A percentile compares a stretch with the other conserved stretches of the same genome.
Evolutionary conservation across 345 rosid species (phyloP).

Genomic region (Melaleuca alternifolia): DNA sequence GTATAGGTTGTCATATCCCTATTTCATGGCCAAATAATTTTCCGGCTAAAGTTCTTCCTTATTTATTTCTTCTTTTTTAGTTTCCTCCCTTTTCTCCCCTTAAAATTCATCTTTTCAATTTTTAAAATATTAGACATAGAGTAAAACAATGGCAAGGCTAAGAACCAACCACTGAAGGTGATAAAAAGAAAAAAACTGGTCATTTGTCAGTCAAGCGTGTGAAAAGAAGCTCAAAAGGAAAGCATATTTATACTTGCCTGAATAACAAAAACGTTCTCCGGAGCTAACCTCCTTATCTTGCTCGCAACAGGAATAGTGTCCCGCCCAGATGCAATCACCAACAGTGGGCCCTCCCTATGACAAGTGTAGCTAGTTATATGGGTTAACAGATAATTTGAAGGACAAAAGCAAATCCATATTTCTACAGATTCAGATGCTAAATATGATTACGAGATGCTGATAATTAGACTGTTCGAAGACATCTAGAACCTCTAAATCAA

Average conservation of each 20-base stretch:
- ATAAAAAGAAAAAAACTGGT: neutral
- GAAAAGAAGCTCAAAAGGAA: neutral
- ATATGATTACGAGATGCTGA: neutral
- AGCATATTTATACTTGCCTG: constrained; percentile 35
- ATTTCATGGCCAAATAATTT: neutral
- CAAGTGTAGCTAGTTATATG: neutral
- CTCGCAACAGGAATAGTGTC: constrained; percentile 70
- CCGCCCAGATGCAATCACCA: constrained; percentile 89
- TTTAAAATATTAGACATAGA: neutral
- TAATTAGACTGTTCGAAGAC: neutral
- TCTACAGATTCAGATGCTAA: neutral
- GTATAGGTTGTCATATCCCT: neutral
- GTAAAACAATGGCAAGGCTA: neutral
- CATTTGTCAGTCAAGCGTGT: neutral
- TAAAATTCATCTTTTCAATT: neutral
- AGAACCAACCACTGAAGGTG: neutral
- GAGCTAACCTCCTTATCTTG: constrained; percentile 75
- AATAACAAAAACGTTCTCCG: constrained; percentile 66
- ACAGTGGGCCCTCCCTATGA: constrained; percentile 63
- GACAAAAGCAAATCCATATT: neutral
- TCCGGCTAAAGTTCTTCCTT: neutral
- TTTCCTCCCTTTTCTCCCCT: neutral
- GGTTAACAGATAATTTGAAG: neutral
- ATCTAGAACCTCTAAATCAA: neutral
- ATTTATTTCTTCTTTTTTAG: neutral